These are phyloP conservation scores for Eucalyptus tenuipes DNA, from an alignment of 345 rosid species.

Conservation along the genomic window DNA sequence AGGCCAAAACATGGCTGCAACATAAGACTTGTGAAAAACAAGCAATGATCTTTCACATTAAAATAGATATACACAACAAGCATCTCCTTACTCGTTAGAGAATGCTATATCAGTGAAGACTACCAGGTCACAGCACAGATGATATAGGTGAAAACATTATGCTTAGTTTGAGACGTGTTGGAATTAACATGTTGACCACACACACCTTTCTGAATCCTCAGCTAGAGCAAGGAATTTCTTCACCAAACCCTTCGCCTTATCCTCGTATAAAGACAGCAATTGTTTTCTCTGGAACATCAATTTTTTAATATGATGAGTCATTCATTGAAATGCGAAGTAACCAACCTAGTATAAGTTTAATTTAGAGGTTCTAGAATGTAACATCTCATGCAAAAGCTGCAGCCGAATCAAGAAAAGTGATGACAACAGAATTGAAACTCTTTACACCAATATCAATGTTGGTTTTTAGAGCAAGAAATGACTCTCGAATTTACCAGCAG, in stretches of 20 bases:
- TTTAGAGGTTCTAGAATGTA: neutral
- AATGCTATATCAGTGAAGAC: neutral
- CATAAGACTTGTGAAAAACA: neutral
- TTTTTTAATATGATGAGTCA: neutral
- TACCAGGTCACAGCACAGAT: neutral
- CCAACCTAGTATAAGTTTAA: neutral
- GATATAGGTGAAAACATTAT: neutral
- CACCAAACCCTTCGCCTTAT: conserved; percentile 60
- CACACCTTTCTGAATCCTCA: conserved; percentile 54
- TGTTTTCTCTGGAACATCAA: conserved; percentile 54
- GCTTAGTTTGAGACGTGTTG: neutral
- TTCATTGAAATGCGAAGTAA: neutral
- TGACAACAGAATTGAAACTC: neutral
- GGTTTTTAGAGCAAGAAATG: neutral
- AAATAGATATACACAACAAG: neutral
- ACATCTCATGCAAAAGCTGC: neutral
- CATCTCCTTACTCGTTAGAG: neutral
- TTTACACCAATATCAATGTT: neutral
- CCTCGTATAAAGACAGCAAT: conserved; percentile 44
- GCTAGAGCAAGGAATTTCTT: conserved; percentile 62
- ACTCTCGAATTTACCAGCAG: conserved; percentile 43
- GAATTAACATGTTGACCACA: neutral
- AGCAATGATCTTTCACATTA: neutral
- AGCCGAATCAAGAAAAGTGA: neutral
- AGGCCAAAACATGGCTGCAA: neutral